These are phyloP conservation scores for Antitrichia curtipendula DNA, from an alignment of 225 moss, liverwort and hornwort species.

Conservation along the genomic window DNA sequence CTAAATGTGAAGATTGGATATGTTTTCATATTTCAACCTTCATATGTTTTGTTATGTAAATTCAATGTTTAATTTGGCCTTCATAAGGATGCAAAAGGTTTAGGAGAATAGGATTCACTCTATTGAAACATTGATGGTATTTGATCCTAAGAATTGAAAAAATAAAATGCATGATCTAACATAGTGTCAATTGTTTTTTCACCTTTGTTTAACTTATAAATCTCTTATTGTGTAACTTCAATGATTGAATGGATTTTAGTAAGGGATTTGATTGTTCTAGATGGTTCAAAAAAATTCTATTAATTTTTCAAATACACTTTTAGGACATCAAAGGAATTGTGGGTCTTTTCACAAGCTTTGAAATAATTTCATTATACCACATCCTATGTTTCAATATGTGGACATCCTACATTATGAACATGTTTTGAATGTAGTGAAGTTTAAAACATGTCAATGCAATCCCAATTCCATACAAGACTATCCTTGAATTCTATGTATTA, in stretches of 20 bases:
- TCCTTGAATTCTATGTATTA: rapidly evolving
- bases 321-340: background rate
- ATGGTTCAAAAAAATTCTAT: background rate
- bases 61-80: background rate
- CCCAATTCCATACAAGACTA: background rate
- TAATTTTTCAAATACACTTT: background rate
- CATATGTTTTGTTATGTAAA: background rate
- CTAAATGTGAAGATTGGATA: background rate
- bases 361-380: background rate
- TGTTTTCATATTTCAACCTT: too few species aligned
- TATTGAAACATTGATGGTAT: background rate
- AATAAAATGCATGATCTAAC: background rate
- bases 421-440: background rate
- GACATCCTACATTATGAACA: background rate
- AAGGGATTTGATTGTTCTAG: too few species aligned
- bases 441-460: background rate
- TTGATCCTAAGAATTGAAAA: background rate
- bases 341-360: background rate
- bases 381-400: background rate
- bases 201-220: background rate
- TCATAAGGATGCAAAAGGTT: background rate
- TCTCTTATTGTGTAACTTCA: background rate
- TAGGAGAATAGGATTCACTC: background rate
- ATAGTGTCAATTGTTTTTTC: background rate
- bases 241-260: background rate